These are phyloP conservation scores for Eucalyptus pumila DNA, from an alignment of 345 rosid genomes.

Conservation along the genomic window DNA sequence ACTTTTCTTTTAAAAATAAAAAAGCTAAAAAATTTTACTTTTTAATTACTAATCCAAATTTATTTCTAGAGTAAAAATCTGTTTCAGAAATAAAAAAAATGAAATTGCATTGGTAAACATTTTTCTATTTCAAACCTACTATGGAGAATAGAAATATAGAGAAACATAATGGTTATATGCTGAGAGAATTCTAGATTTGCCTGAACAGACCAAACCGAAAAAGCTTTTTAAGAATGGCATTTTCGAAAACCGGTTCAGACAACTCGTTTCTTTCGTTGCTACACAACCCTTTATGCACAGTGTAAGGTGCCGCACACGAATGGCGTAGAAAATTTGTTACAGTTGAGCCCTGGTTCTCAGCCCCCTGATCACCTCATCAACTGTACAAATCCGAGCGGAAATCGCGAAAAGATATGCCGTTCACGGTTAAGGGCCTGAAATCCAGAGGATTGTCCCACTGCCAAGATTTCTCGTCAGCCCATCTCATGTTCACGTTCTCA, in stretches of 20 bases:
- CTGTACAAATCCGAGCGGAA: constrained; percentile 48
- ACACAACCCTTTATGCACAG: not conserved
- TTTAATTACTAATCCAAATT: accelerated
- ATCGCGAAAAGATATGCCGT: constrained; percentile 44
- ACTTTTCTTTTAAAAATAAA: accelerated
- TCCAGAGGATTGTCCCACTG: constrained; percentile 75
- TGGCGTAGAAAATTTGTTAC: not conserved
- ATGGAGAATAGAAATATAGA: accelerated
- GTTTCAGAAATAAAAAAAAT: accelerated
- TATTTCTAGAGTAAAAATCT: accelerated
- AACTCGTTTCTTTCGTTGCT: not conserved
- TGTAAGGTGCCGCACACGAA: not conserved
- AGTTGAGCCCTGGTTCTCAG: not conserved
- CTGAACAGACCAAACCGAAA: not conserved
- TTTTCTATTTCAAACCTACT: accelerated
- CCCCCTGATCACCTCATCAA: not conserved
- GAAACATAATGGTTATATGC: accelerated
- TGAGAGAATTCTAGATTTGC: not conserved
- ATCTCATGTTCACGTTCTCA: constrained; percentile 64
- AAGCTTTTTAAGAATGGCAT: not conserved
- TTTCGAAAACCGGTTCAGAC: not conserved
- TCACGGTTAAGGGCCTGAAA: constrained; percentile 72
- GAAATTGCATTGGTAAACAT: accelerated
- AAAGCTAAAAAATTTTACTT: accelerated
- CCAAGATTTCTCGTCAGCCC: constrained; percentile 25